phyloP scores from a whole-genome alignment of 192 early-diverging fungal genomes.

The Coemansia umbellata region DNA sequence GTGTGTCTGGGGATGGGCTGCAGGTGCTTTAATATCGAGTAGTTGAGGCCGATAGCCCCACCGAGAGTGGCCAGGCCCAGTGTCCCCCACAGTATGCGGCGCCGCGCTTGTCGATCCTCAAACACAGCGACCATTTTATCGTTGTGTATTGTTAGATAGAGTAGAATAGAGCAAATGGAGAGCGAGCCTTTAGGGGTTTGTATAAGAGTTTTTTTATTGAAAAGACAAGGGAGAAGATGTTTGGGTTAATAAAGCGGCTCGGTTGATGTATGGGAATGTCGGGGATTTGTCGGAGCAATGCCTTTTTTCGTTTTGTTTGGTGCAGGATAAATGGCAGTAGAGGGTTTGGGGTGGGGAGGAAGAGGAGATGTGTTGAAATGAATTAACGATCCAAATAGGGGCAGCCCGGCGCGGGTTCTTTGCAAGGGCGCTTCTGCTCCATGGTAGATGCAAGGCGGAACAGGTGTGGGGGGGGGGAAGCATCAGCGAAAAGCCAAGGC shows the following conservation, averaged over 20 bases:
- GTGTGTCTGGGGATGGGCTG: conserved; percentile 37
- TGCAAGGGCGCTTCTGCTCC: too few relatives aligned
- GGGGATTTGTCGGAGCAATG: too few relatives aligned
- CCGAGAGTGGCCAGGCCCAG: conserved; percentile 21
- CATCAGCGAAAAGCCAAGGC: neutral
- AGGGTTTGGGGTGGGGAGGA: too few relatives aligned
- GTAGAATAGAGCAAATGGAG: too few relatives aligned
- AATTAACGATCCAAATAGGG: too few relatives aligned
- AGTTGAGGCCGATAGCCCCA: conserved; percentile 32
- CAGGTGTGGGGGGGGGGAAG: neutral
- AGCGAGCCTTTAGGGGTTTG: too few relatives aligned
- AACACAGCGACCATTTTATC: neutral
- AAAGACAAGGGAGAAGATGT: neutral
- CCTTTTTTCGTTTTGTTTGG: neutral
- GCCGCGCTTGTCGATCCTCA: conserved; percentile 21
- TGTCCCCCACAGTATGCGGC: conserved; percentile 28
- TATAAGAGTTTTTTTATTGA: neutral
- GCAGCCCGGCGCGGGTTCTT: too few relatives aligned
- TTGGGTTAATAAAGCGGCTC: neutral
- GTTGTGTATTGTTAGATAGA: neutral
- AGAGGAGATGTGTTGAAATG: too few relatives aligned
- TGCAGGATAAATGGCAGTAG: too few relatives aligned
- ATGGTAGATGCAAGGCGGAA: neutral
- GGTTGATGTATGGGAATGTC: neutral
- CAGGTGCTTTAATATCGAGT: conserved; percentile 40